Evolutionary conservation across 306 rosid species (phyloP).

Genomic region (Acacia confusa): DNA sequence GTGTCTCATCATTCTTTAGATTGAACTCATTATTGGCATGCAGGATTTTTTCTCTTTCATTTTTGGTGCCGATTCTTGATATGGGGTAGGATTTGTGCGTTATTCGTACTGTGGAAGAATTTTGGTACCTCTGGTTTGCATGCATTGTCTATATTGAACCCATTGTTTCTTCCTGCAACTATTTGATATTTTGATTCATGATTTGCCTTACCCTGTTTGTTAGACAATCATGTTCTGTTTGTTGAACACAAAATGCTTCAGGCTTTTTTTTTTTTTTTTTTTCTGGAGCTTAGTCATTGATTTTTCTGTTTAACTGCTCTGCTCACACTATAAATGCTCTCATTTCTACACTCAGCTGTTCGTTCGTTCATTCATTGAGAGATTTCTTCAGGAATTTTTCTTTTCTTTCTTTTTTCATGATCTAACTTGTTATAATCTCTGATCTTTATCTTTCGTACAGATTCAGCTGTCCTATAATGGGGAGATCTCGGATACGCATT

Average conservation of each 20-base stretch:
- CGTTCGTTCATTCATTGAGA: neutral
- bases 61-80: neutral
- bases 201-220: neutral
- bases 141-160: neutral
- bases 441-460: conserved; percentile 30
- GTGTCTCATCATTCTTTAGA: neutral
- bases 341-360: neutral
- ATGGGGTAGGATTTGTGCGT: neutral
- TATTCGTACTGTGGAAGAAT: neutral
- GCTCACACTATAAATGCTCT: neutral
- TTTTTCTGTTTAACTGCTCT: neutral
- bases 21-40: neutral
- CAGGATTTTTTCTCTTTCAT: neutral
- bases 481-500: conserved; percentile 43
- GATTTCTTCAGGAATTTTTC: neutral
- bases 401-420: neutral
- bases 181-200: conserved; percentile 1
- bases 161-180: neutral
- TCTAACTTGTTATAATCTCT: neutral
- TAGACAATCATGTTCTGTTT: neutral
- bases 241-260: neutral
- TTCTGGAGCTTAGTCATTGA: neutral
- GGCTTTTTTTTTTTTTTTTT: too few species aligned
- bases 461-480: conserved; percentile 45
- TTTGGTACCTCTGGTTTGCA: neutral